Conservation (phyloP, 768 basidiomycete genomes). For the Mycena olivaceomarginata region DNA sequence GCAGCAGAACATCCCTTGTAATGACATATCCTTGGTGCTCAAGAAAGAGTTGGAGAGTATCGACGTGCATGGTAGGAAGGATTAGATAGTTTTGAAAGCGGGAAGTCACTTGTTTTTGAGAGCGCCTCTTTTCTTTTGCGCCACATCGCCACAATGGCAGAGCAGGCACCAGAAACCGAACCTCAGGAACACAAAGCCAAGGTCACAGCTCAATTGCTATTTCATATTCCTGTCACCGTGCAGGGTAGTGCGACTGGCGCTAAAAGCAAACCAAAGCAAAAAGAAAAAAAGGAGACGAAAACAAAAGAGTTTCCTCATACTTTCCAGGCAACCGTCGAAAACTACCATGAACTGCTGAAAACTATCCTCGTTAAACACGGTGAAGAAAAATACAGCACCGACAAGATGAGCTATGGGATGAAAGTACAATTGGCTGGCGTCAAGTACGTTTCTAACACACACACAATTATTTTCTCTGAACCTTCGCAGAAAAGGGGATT, state of each 20-base stretch:
- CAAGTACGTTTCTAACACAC: neutral
- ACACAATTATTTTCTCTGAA: neutral
- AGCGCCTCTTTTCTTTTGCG: no score
- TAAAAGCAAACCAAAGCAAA: constrained; percentile 22
- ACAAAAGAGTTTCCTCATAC: constrained; percentile 30
- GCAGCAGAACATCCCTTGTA: no score
- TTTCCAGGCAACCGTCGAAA: neutral
- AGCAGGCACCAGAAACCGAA: no score
- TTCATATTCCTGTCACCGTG: neutral
- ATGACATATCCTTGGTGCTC: no score
- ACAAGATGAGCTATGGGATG: constrained; percentile 23
- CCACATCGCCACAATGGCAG: no score
- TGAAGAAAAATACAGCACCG: constrained; percentile 28
- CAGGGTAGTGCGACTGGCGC: neutral
- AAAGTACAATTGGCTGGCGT: constrained; percentile 21
- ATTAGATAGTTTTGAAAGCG: no score
- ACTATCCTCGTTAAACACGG: constrained; percentile 36
- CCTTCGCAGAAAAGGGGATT: neutral
- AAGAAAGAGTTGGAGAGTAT: no score
- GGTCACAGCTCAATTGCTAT: neutral
- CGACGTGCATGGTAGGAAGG: no score
- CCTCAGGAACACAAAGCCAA: neutral
- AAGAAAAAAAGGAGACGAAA: constrained; percentile 37
- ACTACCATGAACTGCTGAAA: constrained; percentile 29
- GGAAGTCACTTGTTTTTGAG: no score